These are phyloP conservation scores for Actinomortierella wolfii DNA, from an alignment of 371 early-diverging fungal genomes.

Conservation along the genomic window DNA sequence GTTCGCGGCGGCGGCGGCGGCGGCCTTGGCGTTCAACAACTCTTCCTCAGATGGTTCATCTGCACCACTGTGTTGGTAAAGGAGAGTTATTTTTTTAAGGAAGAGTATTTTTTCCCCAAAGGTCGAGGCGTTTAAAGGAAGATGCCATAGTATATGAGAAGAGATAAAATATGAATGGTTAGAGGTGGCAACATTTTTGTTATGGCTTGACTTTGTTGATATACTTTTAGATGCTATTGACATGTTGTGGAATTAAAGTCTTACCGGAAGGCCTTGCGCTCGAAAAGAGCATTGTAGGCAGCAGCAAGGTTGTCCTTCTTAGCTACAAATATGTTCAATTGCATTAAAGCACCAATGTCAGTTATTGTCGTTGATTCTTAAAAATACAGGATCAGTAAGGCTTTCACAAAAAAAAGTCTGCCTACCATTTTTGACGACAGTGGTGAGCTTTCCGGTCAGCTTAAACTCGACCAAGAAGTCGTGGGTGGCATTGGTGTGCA, in stretches of 20 bases:
- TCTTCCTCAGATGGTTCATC: constrained; percentile 47
- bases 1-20: constrained; percentile 34
- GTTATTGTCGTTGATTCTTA: too few relatives aligned
- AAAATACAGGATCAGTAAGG: too few relatives aligned
- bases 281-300: constrained; percentile 63
- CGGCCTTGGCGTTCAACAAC: constrained; percentile 42
- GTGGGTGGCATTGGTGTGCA: constrained; percentile 57
- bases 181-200: constrained; percentile 1
- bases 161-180: not conserved
- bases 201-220: constrained; percentile 10
- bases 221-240: constrained; percentile 13
- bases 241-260: too few relatives aligned
- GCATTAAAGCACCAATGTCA: not conserved
- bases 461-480: constrained; percentile 47
- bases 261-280: constrained; percentile 57
- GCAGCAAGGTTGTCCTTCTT: constrained; percentile 59
- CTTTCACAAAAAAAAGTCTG: not conserved
- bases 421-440: constrained; percentile 48
- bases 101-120: too few relatives aligned
- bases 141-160: not conserved
- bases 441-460: constrained; percentile 40
- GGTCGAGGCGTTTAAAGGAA: too few relatives aligned
- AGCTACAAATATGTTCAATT: constrained; percentile 6
- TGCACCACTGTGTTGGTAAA: constrained; percentile 11
- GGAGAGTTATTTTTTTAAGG: not conserved